Base-by-base conservation (phyloP, 2,329 filamentous ascomycete species). In the Furcasterigmium furcatum region DNA sequence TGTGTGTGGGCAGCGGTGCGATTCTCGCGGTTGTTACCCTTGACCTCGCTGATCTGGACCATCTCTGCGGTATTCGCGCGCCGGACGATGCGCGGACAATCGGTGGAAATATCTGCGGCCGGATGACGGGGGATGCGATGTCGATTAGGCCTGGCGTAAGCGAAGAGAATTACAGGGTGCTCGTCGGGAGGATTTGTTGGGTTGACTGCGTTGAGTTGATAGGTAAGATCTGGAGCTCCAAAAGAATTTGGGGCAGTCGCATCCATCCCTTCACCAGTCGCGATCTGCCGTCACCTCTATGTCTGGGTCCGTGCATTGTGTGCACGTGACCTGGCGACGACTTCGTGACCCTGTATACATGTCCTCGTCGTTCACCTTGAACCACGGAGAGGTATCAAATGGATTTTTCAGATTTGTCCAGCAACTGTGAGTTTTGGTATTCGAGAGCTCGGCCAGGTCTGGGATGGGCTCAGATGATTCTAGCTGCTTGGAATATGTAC, bases 1-100 rank as follows among this genome's bases (percentile, higher is more conserved):
- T 99, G 94, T 44, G 92, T 96, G 71, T 99, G 94, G 57, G 92
- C 88, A 50, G 94, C 92, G 40, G 94, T 99, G 64, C 94, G 85
- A 73, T 95, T 94, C 69, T 96, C 92, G 75, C 94, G 91, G 74
- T 85, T 84, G 72, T 90, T 92, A 74, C 87, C 87, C 77, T 95
- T 95, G 62, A 95, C 88, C 74, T 96, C 91, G 74, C 88, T 95
- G 70, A 94, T 91, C 67, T 91, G 86, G 58, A 92, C 88, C 87
- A 91, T 92, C 56, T 62, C 76, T 65, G 58, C 63, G 61, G 61
- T 52, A 6, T 35, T 12, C 24, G 13, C 30, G 38, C 41, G 46
- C 39, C 45, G 41, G 35, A 38, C 30, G 14, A 39, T 46, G 43
- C 39, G 41, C 39, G 14, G 22, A 13, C 18, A 38, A 19, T 39